Evolutionary conservation across 169 alveolate species (phyloP).

Genomic region (Cyclospora cayetanensis): DNA sequence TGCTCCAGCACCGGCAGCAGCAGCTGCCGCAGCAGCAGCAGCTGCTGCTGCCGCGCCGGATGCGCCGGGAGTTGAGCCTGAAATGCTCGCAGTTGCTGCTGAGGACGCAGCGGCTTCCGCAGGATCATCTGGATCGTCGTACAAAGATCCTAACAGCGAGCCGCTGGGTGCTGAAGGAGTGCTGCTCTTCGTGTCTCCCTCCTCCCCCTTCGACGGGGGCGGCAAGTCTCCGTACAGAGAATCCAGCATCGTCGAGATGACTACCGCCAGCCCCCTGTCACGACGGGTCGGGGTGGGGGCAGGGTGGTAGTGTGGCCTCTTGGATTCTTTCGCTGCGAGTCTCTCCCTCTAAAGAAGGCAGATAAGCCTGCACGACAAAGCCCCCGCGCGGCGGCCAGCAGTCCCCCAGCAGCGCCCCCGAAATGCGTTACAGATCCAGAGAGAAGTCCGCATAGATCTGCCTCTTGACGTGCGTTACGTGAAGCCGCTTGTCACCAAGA

Average conservation of each 20-base stretch:
- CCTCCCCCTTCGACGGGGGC: conserved; percentile 76
- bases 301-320: too few relatives aligned
- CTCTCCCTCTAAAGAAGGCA: too few relatives aligned
- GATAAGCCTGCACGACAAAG: too few relatives aligned
- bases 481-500: too few relatives aligned
- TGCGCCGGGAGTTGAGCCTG: conserved; percentile 1
- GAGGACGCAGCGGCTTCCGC: not conserved
- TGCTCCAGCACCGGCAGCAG: conserved; percentile 49
- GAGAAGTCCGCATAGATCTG: too few relatives aligned
- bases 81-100: not conserved
- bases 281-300: too few relatives aligned
- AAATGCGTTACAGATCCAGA: too few relatives aligned
- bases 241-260: conserved; percentile 75
- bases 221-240: conserved; percentile 83
- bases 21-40: conserved; percentile 30
- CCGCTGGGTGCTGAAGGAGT: conserved; percentile 49
- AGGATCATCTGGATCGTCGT: conserved; percentile 72
- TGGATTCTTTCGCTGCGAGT: too few relatives aligned
- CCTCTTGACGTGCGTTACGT: too few relatives aligned
- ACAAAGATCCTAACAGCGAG: conserved; percentile 70
- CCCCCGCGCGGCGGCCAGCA: too few relatives aligned
- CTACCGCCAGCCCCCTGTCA: too few relatives aligned
- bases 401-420: too few relatives aligned
- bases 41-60: conserved; percentile 11
- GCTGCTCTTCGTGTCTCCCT: conserved; percentile 16